Percentiles rank a stretch among this genome's conserved stretches.
Evolutionary conservation across 805 yeast species (phyloP).

Genomic region (Pichia occidentalis): DNA sequence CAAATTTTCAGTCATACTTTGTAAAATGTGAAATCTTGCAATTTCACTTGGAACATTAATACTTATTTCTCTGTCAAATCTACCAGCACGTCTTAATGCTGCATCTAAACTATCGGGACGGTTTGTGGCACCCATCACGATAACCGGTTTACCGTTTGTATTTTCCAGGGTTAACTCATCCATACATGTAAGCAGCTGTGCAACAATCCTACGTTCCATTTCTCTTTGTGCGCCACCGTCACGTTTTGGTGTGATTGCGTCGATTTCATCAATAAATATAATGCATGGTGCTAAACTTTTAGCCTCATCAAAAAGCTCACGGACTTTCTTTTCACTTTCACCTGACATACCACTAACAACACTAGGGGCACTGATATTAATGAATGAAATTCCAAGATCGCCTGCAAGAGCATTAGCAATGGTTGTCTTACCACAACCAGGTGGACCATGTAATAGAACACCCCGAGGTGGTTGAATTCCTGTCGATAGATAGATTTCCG

Average conservation of each 20-base stretch:
- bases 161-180: slow-evolving; percentile 85
- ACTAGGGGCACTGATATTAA: slow-evolving; percentile 88
- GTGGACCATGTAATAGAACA: slow-evolving; percentile 91
- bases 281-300: slow-evolving; percentile 84
- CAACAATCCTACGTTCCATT: slow-evolving; percentile 96
- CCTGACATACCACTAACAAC: slow-evolving; percentile 99
- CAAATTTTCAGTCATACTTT: slow-evolving; percentile 62
- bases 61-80: slow-evolving; percentile 93
- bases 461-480: slow-evolving; percentile 97
- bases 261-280: slow-evolving; percentile 92
- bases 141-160: slow-evolving; percentile 88
- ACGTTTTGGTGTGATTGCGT: slow-evolving; percentile 96
- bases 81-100: slow-evolving; percentile 92
- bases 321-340: slow-evolving; percentile 87
- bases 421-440: slow-evolving; percentile 97
- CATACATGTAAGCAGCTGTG: slow-evolving; percentile 89
- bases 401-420: slow-evolving; percentile 96
- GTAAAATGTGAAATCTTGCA: slow-evolving; percentile 68
- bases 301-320: slow-evolving; percentile 94
- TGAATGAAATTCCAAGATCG: slow-evolving; percentile 87
- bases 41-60: slow-evolving; percentile 90
- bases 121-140: slow-evolving; percentile 93
- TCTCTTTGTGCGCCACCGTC: slow-evolving; percentile 99
- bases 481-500: slow-evolving; percentile 79
- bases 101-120: slow-evolving; percentile 94